A percentile compares a stretch with the other conserved stretches of the same genome.
phyloP scores from a whole-genome alignment of 2,329 filamentous ascomycete species.

The Cercospora janseana region DNA sequence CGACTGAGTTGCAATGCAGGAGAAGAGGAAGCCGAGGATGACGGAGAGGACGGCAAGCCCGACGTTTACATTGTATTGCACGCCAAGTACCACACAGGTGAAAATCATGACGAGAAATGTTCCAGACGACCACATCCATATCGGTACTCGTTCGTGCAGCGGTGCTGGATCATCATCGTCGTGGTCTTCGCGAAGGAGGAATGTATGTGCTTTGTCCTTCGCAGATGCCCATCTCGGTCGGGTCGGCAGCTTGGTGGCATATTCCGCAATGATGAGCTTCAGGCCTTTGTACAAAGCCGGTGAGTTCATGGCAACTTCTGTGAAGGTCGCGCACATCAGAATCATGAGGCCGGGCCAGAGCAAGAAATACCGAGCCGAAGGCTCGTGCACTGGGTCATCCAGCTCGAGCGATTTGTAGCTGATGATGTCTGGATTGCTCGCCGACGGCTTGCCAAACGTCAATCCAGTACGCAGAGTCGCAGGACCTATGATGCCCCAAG shows the following conservation, averaged over 20 bases:
- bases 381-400: constrained; percentile 30
- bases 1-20: constrained; percentile 46
- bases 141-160: constrained; percentile 47
- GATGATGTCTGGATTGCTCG: constrained; percentile 37
- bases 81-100: constrained; percentile 50
- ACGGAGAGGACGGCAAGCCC: constrained; percentile 56
- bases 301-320: constrained; percentile 27
- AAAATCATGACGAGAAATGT: constrained; percentile 39
- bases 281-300: constrained; percentile 17
- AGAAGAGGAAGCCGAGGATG: constrained; percentile 57
- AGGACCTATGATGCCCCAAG: constrained; percentile 58
- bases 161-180: constrained; percentile 49
- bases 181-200: constrained; percentile 19
- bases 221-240: neutral
- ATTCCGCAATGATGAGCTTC: constrained; percentile 10
- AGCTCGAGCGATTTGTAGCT: constrained; percentile 39
- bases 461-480: constrained; percentile 52
- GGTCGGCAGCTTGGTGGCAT: constrained; percentile 10
- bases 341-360: constrained; percentile 49
- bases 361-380: constrained; percentile 50
- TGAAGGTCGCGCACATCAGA: constrained; percentile 46
- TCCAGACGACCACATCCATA: constrained; percentile 54
- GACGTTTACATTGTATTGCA: constrained; percentile 55
- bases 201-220: constrained; percentile 13
- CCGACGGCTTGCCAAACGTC: constrained; percentile 42